Evolutionary conservation across 2,329 filamentous ascomycete genomes (phyloP).

Genomic region (Thielaviopsis musarum): DNA sequence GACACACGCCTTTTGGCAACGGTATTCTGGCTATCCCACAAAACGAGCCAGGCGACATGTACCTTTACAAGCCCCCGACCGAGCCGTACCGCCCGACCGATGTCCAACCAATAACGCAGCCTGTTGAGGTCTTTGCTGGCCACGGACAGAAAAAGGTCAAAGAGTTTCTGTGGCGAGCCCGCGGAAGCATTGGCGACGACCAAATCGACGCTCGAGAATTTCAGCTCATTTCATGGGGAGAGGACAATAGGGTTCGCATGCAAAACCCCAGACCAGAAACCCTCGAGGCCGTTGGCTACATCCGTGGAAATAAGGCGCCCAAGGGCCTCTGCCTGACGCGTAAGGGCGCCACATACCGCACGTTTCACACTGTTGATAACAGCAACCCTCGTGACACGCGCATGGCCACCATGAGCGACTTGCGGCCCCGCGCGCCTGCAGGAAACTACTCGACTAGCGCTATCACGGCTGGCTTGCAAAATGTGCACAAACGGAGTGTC

Average conservation of each 20-base stretch:
- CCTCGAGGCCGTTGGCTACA: conserved; percentile 53
- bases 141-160: conserved; percentile 58
- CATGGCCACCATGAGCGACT: conserved; percentile 44
- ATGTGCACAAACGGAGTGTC: conserved; percentile 23
- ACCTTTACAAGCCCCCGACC: conserved; percentile 58
- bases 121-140: conserved; percentile 41
- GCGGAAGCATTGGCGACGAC: conserved; percentile 49
- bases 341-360: conserved; percentile 72
- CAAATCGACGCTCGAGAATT: conserved; percentile 74
- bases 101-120: conserved; percentile 24
- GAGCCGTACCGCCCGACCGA: conserved; percentile 15
- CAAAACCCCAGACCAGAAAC: conserved; percentile 52
- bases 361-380: conserved; percentile 59
- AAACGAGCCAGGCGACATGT: conserved; percentile 67
- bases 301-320: conserved; percentile 47
- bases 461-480: conserved; percentile 27
- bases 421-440: conserved; percentile 29
- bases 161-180: conserved; percentile 77
- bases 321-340: conserved; percentile 57
- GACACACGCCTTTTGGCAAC: conserved; percentile 78
- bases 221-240: conserved; percentile 83
- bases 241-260: conserved; percentile 66
- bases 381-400: conserved; percentile 39
- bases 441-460: conserved; percentile 27
- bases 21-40: conserved; percentile 85